Base-by-base conservation (phyloP, 2,329 filamentous ascomycete species). In the Aspergillus carbonarius region DNA sequence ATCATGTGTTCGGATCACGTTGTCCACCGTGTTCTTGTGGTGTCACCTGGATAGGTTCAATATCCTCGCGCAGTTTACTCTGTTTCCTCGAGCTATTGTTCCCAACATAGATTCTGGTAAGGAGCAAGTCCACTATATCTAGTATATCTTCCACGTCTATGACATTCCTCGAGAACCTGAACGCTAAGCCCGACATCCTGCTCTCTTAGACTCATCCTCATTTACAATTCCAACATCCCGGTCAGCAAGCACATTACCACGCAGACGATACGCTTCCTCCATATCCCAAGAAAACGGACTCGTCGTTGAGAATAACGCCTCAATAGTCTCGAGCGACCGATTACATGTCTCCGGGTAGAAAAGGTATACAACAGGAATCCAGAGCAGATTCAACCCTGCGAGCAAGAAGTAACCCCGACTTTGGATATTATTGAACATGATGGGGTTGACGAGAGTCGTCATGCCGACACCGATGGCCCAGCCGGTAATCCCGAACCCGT, bases 391-490 rank as follows among this genome's bases (percentile, higher is more conserved):
- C 32, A 84, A 66, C 3, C 75, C 79, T 3, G 78, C 81, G 54
- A 84, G 82, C 50, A 84, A 74, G 62, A 83, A 79, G 63, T 83
- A 84, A 0, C 79, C 83, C 8, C 77, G 74, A 61, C 75, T 80
- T 61, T 67, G 72, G 20, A 83, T 63, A n/a, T 70, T 70, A 42
- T 66, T 70, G 59, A 84, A 81, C 77, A 85, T 81, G 67, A 84
- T 80, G 72, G 70, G 71, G 46, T 73, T 84, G 60, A 84, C 78
- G 48, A 84, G 73, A 2, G 77, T 76, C 1, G 82, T 84, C 79
- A 81, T 79, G 35, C 83, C 83, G 8, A 82, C 79, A 37, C 83
- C 84, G 58, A 84, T 78, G 17, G 84, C 83, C 83, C 84, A 86
- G 1, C 83, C 83, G 1, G 82, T 81, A 59, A 86, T 84, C 17